Base-by-base conservation (phyloP, 2,329 filamentous ascomycete species). In the Aschersonia sp. region DNA sequence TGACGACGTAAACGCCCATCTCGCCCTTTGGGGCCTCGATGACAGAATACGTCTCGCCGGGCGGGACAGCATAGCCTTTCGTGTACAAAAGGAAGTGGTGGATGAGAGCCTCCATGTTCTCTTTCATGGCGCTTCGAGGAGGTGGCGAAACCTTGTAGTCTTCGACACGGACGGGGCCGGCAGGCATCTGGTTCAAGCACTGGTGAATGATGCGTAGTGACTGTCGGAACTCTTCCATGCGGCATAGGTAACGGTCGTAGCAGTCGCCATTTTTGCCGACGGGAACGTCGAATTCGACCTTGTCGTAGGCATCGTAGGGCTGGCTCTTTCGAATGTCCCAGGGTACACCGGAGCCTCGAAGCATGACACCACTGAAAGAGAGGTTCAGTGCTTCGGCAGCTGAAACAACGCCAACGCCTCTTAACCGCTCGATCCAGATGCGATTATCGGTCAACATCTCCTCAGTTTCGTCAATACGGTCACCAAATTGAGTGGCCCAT, bases 21-120 rank as follows among this genome's bases (percentile, higher is more conserved):
- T 98, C 92, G 59, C 92, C 92, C 83, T 98, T 98, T 51, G 92
- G 92, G n/a, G 94, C 92, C 75, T 98, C 92, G 55, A 98, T 98
- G 52, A 85, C 91, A 44, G 84, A 89, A 75, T 98, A 98, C 5
- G 92, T 98, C 75, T 98, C 92, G 53, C 92, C 94, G 5, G 94
- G 92, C 43, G 92, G 92, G 4, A 98, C 92, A 43, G 88, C 79
- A 69, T 98, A 98, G 51, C 92, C 92, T 78, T 98, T 98, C 67
- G 89, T 97, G 75, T 91, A 98, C 47, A 98, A 82, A 55, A 98
- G 72, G 78, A 98, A 98, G 75, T 98, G 92, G 73, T 98, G 92
- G 64, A 98, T 98, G 43, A 98, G 79, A 40, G 92, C 89, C 73
- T 98, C 92, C 94, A 98, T 98, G 75, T 98, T 98, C 80, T 98